These are phyloP conservation scores for Phaeophleospora eucalypticola DNA, from an alignment of 2,329 filamentous ascomycete species.

Conservation along the genomic window DNA sequence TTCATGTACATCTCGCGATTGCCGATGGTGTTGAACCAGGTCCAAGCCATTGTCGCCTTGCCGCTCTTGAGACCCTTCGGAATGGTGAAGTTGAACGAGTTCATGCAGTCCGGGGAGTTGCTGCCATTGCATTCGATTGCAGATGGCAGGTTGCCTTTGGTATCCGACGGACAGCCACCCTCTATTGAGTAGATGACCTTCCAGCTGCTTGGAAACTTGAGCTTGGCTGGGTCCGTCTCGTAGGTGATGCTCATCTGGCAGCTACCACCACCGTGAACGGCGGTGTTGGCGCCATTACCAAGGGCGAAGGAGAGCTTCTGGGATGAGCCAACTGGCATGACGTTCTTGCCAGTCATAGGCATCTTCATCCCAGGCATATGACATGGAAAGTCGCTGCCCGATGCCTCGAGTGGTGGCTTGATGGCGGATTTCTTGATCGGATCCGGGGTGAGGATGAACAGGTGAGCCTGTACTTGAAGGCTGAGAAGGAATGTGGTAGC, in stretches of 20 bases:
- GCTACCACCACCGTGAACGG: constrained; percentile 84
- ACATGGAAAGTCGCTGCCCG: constrained; percentile 76
- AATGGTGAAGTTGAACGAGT: constrained; percentile 65
- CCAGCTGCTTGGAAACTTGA: constrained; percentile 58
- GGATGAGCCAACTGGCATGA: constrained; percentile 59
- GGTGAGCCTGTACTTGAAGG: constrained; percentile 58
- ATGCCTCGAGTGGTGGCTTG: constrained; percentile 61
- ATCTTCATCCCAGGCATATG: constrained; percentile 59
- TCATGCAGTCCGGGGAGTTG: constrained; percentile 26
- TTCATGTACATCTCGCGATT: constrained; percentile 99
- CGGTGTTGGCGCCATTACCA: constrained; percentile 54
- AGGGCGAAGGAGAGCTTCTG: constrained; percentile 59
- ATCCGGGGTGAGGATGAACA: constrained; percentile 65
- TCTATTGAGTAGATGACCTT: constrained; percentile 86
- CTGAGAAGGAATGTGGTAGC: background rate
- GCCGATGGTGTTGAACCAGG: constrained; percentile 89
- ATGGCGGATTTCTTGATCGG: constrained; percentile 52
- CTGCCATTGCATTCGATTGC: constrained; percentile 25
- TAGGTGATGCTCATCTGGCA: constrained; percentile 87
- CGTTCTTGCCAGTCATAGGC: constrained; percentile 44
- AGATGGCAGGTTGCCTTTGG: constrained; percentile 51
- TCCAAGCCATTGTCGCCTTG: constrained; percentile 80
- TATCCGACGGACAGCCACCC: constrained; percentile 73
- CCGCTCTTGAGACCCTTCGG: constrained; percentile 69
- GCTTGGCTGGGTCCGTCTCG: constrained; percentile 62